Percentiles rank a stretch among this genome's conserved stretches.
These are phyloP conservation scores for Euphrasia arctica DNA, from an alignment of 305 asterid species.

Conservation along the genomic window DNA sequence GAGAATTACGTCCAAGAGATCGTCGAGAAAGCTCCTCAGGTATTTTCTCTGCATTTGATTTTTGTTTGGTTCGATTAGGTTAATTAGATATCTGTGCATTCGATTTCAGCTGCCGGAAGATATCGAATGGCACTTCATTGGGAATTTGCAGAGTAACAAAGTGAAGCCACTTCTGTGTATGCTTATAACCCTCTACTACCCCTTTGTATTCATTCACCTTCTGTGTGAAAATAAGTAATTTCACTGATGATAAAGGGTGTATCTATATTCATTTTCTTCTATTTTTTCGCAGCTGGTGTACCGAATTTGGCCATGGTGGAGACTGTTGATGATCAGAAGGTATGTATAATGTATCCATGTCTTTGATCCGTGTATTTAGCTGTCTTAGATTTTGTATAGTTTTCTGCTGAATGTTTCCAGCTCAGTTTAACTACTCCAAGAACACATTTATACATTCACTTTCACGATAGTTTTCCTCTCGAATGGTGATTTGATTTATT, in stretches of 20 bases:
- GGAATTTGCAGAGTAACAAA: conserved; percentile 97
- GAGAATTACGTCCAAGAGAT: conserved; percentile 93
- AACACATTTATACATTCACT: conserved; percentile 3
- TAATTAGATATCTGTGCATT: conserved; percentile 7
- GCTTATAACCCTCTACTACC: conserved; percentile 12
- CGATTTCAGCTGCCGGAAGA: conserved; percentile 60
- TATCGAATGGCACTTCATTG: conserved; percentile 55
- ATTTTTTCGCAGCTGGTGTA: conserved; percentile 58
- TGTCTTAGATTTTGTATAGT: background rate
- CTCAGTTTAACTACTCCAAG: conserved; percentile 7
- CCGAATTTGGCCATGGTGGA: conserved; percentile 93
- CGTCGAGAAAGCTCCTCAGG: conserved; percentile 91
- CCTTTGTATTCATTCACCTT: too few relatives aligned
- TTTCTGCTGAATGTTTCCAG: background rate
- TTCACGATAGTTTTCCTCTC: too few relatives aligned
- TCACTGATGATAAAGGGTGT: background rate
- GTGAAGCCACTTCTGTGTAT: conserved; percentile 84
- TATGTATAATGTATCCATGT: conserved; percentile 55
- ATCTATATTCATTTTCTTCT: background rate
- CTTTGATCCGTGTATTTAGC: conserved; percentile 11
- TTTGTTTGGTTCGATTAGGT: background rate
- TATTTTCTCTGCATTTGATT: conserved; percentile 16
- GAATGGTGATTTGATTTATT: background rate
- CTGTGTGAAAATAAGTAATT: too few relatives aligned
- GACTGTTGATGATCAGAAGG: conserved; percentile 96